phyloP scores from a whole-genome alignment of 306 rosid species.

The Prunus mira region DNA sequence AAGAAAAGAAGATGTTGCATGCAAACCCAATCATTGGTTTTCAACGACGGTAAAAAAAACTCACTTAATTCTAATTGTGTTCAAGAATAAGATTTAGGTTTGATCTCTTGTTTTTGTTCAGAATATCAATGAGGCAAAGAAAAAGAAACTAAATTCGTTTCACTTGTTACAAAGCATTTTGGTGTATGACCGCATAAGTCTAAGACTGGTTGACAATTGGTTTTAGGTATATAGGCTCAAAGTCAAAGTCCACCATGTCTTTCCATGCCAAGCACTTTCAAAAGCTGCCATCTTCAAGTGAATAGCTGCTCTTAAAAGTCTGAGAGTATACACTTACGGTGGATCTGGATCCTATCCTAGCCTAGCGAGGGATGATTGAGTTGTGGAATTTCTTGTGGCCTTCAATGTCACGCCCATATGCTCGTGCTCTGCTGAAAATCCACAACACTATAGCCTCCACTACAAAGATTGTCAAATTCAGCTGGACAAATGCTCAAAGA shows the following conservation, averaged over 20 bases:
- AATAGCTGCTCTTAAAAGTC: conserved; percentile 3
- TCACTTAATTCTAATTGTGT: too few relatives aligned
- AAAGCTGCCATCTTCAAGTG: conserved; percentile 21
- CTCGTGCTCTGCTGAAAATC: background rate
- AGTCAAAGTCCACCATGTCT: conserved; percentile 25
- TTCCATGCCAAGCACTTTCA: conserved; percentile 23
- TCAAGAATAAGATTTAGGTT: too few relatives aligned
- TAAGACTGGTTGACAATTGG: background rate
- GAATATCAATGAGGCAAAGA: too few relatives aligned
- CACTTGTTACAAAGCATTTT: background rate
- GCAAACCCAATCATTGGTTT: background rate
- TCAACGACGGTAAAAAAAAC: too few relatives aligned
- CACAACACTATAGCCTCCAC: background rate
- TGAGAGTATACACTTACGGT: background rate
- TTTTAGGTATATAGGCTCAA: background rate
- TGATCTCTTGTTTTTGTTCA: too few relatives aligned
- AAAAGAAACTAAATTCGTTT: background rate
- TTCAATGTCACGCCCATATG: background rate
- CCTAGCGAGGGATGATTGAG: conserved; percentile 1
- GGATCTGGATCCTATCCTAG: background rate
- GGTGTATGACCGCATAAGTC: background rate
- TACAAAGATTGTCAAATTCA: background rate
- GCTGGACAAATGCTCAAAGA: background rate
- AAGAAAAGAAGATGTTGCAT: background rate
- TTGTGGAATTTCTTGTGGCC: background rate